Evolutionary conservation across 2,329 filamentous ascomycete species (phyloP).

Genomic region (Cladosporium sp.): DNA sequence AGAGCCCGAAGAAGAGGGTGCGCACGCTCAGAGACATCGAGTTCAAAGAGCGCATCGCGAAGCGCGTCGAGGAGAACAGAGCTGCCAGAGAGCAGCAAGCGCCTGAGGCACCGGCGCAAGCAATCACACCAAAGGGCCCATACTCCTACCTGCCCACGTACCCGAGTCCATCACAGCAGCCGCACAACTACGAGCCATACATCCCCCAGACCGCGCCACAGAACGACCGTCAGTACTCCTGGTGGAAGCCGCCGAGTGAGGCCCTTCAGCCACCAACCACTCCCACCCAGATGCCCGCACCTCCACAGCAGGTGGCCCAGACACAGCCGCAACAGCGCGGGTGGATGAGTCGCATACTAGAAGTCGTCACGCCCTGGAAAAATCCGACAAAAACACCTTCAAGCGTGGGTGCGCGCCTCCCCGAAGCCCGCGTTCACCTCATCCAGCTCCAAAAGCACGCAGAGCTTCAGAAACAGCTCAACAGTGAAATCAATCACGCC

Average conservation of each 20-base stretch:
- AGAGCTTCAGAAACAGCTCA: conserved; percentile 2
- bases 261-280: background rate
- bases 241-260: background rate
- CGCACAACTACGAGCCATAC: background rate
- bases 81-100: background rate
- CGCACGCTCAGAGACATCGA: background rate
- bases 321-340: conserved; percentile 7
- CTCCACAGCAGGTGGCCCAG: background rate
- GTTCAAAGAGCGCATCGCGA: background rate
- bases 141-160: background rate
- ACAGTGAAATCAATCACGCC: background rate
- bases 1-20: background rate
- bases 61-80: background rate
- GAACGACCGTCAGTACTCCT: background rate
- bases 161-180: background rate
- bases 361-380: conserved; percentile 5
- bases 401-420: background rate
- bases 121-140: background rate
- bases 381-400: background rate
- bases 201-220: background rate
- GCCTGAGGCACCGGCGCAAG: background rate
- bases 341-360: background rate
- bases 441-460: conserved; percentile 4
- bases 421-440: conserved; percentile 1
- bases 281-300: background rate